Base-by-base conservation (phyloP, 1,139 yeast genomes). In the Torulaspora pretoriensis region DNA sequence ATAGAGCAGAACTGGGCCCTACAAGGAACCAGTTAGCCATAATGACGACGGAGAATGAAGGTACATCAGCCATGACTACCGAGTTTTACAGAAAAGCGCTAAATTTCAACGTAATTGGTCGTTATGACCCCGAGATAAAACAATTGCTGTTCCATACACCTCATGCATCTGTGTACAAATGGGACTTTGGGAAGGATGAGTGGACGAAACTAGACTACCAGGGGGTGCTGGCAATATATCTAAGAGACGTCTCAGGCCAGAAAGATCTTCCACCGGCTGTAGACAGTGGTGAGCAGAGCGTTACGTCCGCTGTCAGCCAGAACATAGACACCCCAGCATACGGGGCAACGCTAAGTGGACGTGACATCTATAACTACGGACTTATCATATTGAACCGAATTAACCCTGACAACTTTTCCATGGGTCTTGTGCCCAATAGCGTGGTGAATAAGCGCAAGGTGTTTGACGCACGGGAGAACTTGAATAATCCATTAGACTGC, bases 111-210 rank as follows among this genome's bases (percentile, higher is more conserved):
- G 96, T 90, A 33, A 80, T 90, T 31, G 78, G 83, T 30, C 75
- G 92, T 47, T 90, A 89, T 63, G 97, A 90, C 60, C 89, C 95
- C 0, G 73, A 76, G 48, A 77, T 87, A 39, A 83, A 85, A 46
- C 90, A 85, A 60, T 71, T 90, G 35, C 65, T 86, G 53, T 77
- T 82, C 64, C 78, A 82, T 59, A 72, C 96, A 1, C 81, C 96
- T 6, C 92, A 89, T 59, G 70, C 66, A 38, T 65, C 59, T 80
- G 78, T 69, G 73, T 87, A 87, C 68, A 77, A 80, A 60, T 88
- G 80, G 69, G 80, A 81, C 55, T 73, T 77, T 29, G 76, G 71
- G 8, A 67, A 68, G 14, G 83, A 80, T 49, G 89, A 84, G 58
- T 90, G 97, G 83, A 71, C 58, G 87, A 82, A 61, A 30, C 68